Evolutionary conservation across 2,329 filamentous ascomycete species (phyloP).

Genomic region (Dryadomyces quercus-mongolicae): DNA sequence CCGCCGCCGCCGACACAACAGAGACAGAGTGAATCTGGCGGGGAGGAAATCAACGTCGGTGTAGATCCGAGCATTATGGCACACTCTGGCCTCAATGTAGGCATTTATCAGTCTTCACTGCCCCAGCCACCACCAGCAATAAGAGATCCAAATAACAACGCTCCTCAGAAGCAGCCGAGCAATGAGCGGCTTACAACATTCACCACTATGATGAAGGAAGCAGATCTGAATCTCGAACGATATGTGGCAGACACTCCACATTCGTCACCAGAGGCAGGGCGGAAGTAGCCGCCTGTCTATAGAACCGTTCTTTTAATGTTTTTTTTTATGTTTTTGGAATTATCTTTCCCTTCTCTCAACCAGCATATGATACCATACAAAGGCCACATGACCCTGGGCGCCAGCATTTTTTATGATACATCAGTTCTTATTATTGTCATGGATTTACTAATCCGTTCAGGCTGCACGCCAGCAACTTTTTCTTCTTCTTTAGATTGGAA

Average conservation of each 20-base stretch:
- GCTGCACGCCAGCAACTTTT: neutral
- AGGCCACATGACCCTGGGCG: neutral
- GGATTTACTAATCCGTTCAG: too few species aligned
- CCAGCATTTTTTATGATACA: neutral
- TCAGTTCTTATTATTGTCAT: neutral
- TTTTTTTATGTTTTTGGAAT: neutral
- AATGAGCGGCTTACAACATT: constrained; percentile 31
- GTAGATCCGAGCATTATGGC: constrained; percentile 33
- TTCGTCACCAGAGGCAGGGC: constrained; percentile 5
- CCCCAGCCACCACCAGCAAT: neutral
- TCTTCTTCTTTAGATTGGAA: too few species aligned
- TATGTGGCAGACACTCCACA: constrained; percentile 24
- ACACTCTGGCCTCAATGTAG: neutral
- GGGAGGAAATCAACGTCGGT: constrained; percentile 40
- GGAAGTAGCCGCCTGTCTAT: neutral
- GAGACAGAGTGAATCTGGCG: constrained; percentile 14
- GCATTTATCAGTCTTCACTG: neutral
- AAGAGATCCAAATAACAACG: neutral
- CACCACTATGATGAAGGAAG: constrained; percentile 39
- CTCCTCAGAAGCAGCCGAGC: neutral
- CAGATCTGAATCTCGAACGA: constrained; percentile 28
- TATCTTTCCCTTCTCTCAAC: neutral
- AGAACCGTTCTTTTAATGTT: neutral
- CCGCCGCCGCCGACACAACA: constrained; percentile 6
- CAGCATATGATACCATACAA: constrained; percentile 5